Evolutionary conservation across 352 stramenopile species (phyloP).

Genomic region (Phytophthora fragariae): DNA sequence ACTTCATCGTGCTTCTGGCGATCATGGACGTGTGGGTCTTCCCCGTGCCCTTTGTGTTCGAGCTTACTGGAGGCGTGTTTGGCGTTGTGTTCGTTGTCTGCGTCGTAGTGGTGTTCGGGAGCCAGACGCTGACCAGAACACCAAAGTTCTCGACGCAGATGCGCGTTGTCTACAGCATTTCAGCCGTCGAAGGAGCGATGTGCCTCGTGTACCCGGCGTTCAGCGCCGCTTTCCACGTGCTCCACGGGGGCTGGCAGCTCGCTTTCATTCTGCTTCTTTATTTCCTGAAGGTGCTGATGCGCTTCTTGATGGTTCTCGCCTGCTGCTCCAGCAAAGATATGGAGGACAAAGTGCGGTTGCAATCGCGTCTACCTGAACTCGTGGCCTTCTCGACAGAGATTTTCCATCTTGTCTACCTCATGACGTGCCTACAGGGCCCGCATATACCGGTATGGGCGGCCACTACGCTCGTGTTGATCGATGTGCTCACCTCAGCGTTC

Average conservation of each 20-base stretch:
- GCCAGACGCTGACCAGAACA: constrained; percentile 15
- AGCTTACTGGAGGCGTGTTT: constrained; percentile 29
- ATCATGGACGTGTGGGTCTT: constrained; percentile 35
- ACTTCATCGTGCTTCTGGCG: constrained; percentile 30
- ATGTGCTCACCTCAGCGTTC: constrained; percentile 16
- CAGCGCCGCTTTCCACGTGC: constrained; percentile 16
- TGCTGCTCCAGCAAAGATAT: constrained; percentile 13
- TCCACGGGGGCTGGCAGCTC: constrained; percentile 13
- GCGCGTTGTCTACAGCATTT: constrained; percentile 15
- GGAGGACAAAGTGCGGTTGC: background rate
- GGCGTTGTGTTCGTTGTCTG: constrained; percentile 16
- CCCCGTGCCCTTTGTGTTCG: constrained; percentile 39
- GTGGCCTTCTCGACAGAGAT: constrained; percentile 24
- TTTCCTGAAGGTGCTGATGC: constrained; percentile 16
- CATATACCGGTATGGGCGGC: constrained; percentile 16
- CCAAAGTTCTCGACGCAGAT: constrained; percentile 12
- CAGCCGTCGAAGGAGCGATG: constrained; percentile 19
- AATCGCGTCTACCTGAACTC: constrained; percentile 18
- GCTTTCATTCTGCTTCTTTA: constrained; percentile 16
- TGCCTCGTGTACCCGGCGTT: constrained; percentile 32
- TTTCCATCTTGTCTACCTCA: constrained; percentile 32
- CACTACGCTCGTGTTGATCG: background rate
- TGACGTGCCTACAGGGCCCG: constrained; percentile 15
- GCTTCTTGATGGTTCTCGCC: constrained; percentile 1
- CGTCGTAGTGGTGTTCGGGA: constrained; percentile 14